Percentiles rank a stretch among this genome's conserved stretches.
Conservation (phyloP, 208 protist genomes). For the Leishmania braziliensis region DNA sequence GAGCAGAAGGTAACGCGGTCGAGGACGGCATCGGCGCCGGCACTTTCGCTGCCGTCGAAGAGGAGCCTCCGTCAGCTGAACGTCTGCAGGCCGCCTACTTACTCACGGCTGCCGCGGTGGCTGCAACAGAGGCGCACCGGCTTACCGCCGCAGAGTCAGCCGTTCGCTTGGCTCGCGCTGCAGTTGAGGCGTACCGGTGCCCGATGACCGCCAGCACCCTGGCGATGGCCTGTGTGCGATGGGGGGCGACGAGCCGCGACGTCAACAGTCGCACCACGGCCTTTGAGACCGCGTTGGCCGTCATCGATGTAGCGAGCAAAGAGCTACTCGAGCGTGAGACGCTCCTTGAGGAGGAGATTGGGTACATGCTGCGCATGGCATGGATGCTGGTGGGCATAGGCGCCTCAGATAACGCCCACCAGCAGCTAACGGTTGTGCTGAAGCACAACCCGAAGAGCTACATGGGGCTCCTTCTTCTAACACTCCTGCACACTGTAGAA, state of each 20-base stretch:
- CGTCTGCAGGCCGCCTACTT: conserved; percentile 61
- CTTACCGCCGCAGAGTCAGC: conserved; percentile 30
- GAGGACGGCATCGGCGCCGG: background rate
- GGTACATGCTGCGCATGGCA: conserved; percentile 42
- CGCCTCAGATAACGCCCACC: conserved; percentile 24
- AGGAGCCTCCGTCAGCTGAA: conserved; percentile 14
- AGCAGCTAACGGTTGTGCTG: conserved; percentile 36
- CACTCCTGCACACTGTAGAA: conserved; percentile 53
- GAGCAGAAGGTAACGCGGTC: background rate
- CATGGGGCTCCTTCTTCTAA: conserved; percentile 58
- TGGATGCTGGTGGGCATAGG: conserved; percentile 71
- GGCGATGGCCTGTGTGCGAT: conserved; percentile 43
- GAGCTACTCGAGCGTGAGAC: conserved; percentile 15
- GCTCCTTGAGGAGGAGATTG: conserved; percentile 29
- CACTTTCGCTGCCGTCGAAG: background rate
- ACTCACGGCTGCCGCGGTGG: conserved; percentile 47
- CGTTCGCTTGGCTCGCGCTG: conserved; percentile 47
- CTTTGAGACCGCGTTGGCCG: conserved; percentile 16
- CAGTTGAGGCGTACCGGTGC: conserved; percentile 39
- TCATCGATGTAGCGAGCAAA: conserved; percentile 20
- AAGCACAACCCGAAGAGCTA: conserved; percentile 38
- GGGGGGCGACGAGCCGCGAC: conserved; percentile 21
- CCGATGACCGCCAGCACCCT: conserved; percentile 46
- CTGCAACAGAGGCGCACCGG: conserved; percentile 34
- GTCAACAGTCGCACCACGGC: conserved; percentile 19